Evolutionary conservation across 495 filamentous ascomycete species (phyloP).

Genomic region (Penicillium crystallinum): DNA sequence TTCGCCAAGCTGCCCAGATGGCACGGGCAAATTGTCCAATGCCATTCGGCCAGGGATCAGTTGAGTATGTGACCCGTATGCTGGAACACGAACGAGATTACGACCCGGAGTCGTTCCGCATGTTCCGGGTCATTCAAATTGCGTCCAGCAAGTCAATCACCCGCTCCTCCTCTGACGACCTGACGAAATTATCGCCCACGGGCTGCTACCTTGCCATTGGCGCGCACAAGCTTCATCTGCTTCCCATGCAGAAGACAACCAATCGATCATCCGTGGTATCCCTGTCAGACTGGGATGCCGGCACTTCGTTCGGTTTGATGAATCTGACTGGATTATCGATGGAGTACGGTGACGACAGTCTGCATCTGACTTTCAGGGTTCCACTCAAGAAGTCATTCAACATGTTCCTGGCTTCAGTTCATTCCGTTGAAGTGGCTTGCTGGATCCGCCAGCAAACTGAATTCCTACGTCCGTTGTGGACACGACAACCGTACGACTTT

Average conservation of each 20-base stretch:
- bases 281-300: constrained; percentile 43
- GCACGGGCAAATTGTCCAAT: constrained; percentile 47
- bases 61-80: constrained; percentile 59
- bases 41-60: constrained; percentile 54
- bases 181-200: constrained; percentile 65
- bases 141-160: constrained; percentile 52
- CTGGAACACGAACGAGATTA: constrained; percentile 68
- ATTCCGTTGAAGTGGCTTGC: constrained; percentile 70
- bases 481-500: constrained; percentile 61
- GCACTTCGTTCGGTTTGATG: constrained; percentile 65
- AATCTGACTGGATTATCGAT: constrained; percentile 64
- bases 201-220: constrained; percentile 85
- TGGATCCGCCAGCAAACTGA: constrained; percentile 68
- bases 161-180: constrained; percentile 67
- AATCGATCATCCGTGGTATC: constrained; percentile 53
- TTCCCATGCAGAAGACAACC: constrained; percentile 61
- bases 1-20: constrained; percentile 56
- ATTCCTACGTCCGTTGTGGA: constrained; percentile 79
- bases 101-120: constrained; percentile 62
- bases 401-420: constrained; percentile 73
- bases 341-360: constrained; percentile 72
- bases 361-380: constrained; percentile 75
- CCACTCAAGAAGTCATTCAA: constrained; percentile 60
- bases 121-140: constrained; percentile 81
- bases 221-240: constrained; percentile 73